Evolutionary conservation across 805 yeast species (phyloP).

Genomic region (Saturnispora halmiae): DNA sequence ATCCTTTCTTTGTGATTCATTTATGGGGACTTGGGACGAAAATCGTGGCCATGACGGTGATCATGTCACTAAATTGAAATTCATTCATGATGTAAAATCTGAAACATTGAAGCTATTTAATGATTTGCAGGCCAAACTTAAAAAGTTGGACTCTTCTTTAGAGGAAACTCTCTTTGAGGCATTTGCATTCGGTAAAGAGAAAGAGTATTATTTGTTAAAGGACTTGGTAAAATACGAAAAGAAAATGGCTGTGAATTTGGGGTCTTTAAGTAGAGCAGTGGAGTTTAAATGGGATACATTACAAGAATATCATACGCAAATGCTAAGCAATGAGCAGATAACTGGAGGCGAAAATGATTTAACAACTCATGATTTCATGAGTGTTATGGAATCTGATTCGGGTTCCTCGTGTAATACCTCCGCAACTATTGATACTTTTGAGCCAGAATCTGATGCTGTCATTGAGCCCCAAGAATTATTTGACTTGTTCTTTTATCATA

Average conservation of each 20-base stretch:
- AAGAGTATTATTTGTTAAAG: conserved; percentile 38
- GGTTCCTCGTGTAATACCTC: conserved; percentile 48
- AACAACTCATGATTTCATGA: conserved; percentile 42
- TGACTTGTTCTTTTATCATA: conserved; percentile 53
- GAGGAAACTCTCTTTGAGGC: conserved; percentile 61
- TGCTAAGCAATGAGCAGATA: conserved; percentile 12
- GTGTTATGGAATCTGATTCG: conserved; percentile 56
- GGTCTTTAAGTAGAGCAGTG: conserved; percentile 60
- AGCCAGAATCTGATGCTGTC: conserved; percentile 19
- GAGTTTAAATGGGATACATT: conserved; percentile 56
- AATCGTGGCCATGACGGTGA: conserved; percentile 9
- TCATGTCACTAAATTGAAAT: not conserved
- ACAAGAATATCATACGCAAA: conserved; percentile 5
- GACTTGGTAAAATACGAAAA: conserved; percentile 44
- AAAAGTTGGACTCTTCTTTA: conserved; percentile 32
- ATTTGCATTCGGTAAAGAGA: conserved; percentile 42
- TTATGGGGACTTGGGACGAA: conserved; percentile 26
- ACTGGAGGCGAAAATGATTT: conserved; percentile 25
- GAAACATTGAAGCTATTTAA: conserved; percentile 20
- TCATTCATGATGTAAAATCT: conserved; percentile 13
- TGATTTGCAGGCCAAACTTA: conserved; percentile 33
- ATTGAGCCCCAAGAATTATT: conserved; percentile 40
- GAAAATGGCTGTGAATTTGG: conserved; percentile 45
- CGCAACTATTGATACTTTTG: conserved; percentile 45
- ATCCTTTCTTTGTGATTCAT: conserved; percentile 31